Conservation (phyloP, 306 rosid species). For the Prunus salicina region DNA sequence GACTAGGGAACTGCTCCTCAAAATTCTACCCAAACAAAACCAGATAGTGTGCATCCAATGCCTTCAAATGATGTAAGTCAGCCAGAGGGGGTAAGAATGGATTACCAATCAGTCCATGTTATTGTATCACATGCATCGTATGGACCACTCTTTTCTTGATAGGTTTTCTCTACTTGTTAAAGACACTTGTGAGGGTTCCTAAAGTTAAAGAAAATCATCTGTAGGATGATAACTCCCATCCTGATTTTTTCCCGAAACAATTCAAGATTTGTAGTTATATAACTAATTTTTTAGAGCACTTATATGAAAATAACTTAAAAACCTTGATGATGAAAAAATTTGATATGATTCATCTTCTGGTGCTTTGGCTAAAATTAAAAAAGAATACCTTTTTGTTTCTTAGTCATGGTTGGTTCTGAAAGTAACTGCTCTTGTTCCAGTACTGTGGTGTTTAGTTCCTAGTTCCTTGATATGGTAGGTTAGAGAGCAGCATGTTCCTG, state of each 20-base stretch:
- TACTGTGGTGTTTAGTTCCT: too few species aligned
- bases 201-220: neutral
- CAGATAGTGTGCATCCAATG: conserved; percentile 43
- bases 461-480: neutral
- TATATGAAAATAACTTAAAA: neutral
- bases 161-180: neutral
- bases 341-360: too few species aligned
- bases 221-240: neutral
- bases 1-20: conserved; percentile 43
- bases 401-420: neutral
- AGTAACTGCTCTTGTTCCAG: neutral
- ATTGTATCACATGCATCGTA: conserved; percentile 8
- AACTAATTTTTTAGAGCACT: neutral
- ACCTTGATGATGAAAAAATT: too few species aligned
- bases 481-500: neutral
- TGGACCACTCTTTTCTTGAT: neutral
- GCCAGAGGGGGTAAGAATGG: conserved; percentile 41
- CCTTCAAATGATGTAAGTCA: conserved; percentile 41
- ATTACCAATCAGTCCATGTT: conserved; percentile 1
- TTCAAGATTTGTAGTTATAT: neutral
- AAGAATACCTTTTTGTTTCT: neutral
- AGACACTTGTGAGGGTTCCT: neutral
- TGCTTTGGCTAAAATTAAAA: too few species aligned
- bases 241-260: neutral
- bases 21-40: conserved; percentile 34